These are phyloP conservation scores for Mycena sp. DNA, from an alignment of 1,284 basidiomycete species.

Conservation along the genomic window DNA sequence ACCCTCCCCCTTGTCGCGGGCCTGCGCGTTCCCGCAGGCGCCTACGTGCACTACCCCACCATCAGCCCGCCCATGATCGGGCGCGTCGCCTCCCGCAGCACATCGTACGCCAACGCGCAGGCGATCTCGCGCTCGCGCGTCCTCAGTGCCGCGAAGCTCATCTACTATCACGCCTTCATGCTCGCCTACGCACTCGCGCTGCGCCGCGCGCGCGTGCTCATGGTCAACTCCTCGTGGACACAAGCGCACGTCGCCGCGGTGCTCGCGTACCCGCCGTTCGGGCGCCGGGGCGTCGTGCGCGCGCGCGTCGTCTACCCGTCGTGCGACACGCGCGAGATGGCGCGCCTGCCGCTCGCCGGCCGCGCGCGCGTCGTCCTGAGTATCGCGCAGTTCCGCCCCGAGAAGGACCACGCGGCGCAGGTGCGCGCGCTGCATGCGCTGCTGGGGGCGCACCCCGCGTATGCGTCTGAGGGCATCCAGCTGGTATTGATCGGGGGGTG, in stretches of 20 bases:
- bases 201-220: slow-evolving; percentile 78
- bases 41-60: slow-evolving; percentile 97
- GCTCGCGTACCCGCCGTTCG: slow-evolving; percentile 48
- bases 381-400: slow-evolving; percentile 95
- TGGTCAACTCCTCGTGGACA: slow-evolving; percentile 98
- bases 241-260: slow-evolving; percentile 84
- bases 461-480: slow-evolving; percentile 51
- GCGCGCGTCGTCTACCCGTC: slow-evolving; percentile 86
- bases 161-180: slow-evolving; percentile 93
- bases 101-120: not conserved
- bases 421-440: slow-evolving; percentile 76
- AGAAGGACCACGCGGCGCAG: slow-evolving; percentile 94
- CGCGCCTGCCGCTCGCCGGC: slow-evolving; percentile 65
- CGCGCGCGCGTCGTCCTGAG: slow-evolving; percentile 81
- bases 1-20: slow-evolving; percentile 83
- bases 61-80: slow-evolving; percentile 95
- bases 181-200: slow-evolving; percentile 84
- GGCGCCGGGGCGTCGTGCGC: slow-evolving; percentile 38
- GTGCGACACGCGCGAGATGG: slow-evolving; percentile 86
- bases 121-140: not conserved
- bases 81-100: slow-evolving; percentile 81
- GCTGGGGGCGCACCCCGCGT: slow-evolving; percentile 68
- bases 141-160: slow-evolving; percentile 54
- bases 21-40: slow-evolving; percentile 80
- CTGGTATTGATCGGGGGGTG: slow-evolving; percentile 88